phyloP scores from a whole-genome alignment of 352 stramenopile genomes.

The Pythium aristosporum region DNA sequence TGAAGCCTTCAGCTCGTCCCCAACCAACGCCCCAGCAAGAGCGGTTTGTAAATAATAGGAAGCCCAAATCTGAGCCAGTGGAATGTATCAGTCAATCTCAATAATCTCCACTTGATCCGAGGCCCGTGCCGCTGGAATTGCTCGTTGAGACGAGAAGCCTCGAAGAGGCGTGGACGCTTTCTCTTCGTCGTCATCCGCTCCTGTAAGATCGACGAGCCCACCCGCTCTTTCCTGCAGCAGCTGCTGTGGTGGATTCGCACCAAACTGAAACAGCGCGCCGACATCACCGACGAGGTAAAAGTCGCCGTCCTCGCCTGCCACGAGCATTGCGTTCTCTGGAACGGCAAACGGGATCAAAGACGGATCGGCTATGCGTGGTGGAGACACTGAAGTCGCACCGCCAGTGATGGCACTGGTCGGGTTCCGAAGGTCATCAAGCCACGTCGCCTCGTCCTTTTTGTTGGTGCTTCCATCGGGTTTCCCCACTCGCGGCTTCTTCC shows the following conservation, averaged over 20 bases:
- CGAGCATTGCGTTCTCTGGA: conserved; percentile 16
- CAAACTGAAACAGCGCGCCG: conserved; percentile 38
- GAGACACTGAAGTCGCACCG: neutral
- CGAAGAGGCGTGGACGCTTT: neutral
- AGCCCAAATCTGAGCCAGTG: neutral
- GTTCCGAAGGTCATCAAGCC: conserved; percentile 1
- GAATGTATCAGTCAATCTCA: conserved; percentile 22
- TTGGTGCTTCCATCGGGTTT: conserved; percentile 16
- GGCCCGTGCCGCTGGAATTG: neutral
- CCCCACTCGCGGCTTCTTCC: conserved; percentile 26
- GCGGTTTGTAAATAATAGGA: conserved; percentile 21
- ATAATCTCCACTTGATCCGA: conserved; percentile 21
- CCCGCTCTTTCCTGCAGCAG: neutral
- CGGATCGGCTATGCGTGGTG: neutral
- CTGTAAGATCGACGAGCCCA: conserved; percentile 29
- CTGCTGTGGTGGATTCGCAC: neutral
- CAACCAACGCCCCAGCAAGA: neutral
- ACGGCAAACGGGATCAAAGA: conserved; percentile 7
- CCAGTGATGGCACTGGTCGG: neutral
- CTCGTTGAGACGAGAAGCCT: neutral
- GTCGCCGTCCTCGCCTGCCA: conserved; percentile 36
- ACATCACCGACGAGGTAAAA: conserved; percentile 54
- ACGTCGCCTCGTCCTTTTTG: conserved; percentile 12
- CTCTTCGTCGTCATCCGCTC: conserved; percentile 35
- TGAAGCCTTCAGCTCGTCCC: conserved; percentile 1